A percentile compares a stretch with the other conserved stretches of the same genome.
Conservation (phyloP, 2,329 filamentous ascomycete species). For the Thelonectria olida region DNA sequence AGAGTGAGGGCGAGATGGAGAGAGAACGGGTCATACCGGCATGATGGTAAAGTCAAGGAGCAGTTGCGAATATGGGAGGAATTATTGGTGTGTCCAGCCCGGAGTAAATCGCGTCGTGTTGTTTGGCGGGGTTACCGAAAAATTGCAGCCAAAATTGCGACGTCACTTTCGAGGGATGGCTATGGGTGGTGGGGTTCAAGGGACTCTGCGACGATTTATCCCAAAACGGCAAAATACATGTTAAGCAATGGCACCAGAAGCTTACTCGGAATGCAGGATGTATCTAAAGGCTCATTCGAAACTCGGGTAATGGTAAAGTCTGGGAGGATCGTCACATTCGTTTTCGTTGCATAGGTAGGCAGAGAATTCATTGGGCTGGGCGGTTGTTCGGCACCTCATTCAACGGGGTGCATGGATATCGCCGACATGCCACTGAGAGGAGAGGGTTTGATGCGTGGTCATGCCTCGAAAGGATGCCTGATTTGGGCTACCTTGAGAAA, state of each 20-base stretch:
- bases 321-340: neutral
- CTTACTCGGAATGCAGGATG: too few species aligned
- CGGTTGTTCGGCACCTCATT: neutral
- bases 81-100: too few species aligned
- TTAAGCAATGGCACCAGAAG: too few species aligned
- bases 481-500: neutral
- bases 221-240: neutral
- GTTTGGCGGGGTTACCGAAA: conserved; percentile 18
- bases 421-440: neutral
- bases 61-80: too few species aligned
- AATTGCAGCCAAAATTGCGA: conserved; percentile 11
- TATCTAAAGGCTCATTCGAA: too few species aligned
- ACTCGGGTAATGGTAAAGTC: neutral
- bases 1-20: too few species aligned
- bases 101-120: too few species aligned
- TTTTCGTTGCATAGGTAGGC: neutral
- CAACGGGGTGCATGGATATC: too few species aligned
- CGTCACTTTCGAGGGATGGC: conserved; percentile 2
- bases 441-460: too few species aligned
- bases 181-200: conserved; percentile 7
- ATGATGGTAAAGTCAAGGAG: conserved; percentile 26
- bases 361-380: neutral
- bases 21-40: conserved; percentile 31
- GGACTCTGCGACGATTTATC: neutral
- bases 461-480: neutral